Percentiles rank a stretch among this genome's conserved stretches.
Evolutionary conservation across 1,284 basidiomycete genomes (phyloP).

Genomic region (Pseudozyma hubeiensis): DNA sequence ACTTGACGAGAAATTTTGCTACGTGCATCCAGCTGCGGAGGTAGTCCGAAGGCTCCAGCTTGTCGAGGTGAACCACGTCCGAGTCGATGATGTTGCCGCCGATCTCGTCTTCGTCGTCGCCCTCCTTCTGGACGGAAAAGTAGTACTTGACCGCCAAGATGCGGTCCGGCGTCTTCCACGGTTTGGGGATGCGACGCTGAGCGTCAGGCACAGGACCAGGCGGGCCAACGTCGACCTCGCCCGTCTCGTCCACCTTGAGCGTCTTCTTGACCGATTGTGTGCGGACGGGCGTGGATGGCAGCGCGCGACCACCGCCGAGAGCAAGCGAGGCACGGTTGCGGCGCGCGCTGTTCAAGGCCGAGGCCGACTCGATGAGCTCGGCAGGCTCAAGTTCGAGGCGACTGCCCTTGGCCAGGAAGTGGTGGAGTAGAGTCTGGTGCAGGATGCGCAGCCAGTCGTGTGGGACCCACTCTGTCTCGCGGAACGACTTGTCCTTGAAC

Average conservation of each 20-base stretch:
- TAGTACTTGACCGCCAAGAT: conserved; percentile 50
- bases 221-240: conserved; percentile 46
- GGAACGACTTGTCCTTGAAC: conserved; percentile 51
- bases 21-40: conserved; percentile 38
- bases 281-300: conserved; percentile 11
- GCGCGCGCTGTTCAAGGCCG: conserved; percentile 16
- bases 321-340: conserved; percentile 30
- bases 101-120: conserved; percentile 29
- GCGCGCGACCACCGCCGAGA: conserved; percentile 24
- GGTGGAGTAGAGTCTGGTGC: conserved; percentile 9
- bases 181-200: conserved; percentile 45
- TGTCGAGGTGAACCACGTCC: conserved; percentile 24
- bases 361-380: conserved; percentile 34
- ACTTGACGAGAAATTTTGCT: conserved; percentile 74
- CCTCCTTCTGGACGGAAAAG: conserved; percentile 26
- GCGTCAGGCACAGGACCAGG: conserved; percentile 53
- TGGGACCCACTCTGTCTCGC: conserved; percentile 54
- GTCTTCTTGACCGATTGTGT: conserved; percentile 33
- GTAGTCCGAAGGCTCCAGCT: conserved; percentile 29
- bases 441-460: conserved; percentile 54
- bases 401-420: conserved; percentile 44
- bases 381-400: conserved; percentile 54
- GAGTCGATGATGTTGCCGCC: conserved; percentile 35
- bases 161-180: conserved; percentile 55
- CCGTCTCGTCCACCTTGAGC: conserved; percentile 41